phyloP scores from a whole-genome alignment of 495 filamentous ascomycete genomes.

The Penicillium waksmanii region DNA sequence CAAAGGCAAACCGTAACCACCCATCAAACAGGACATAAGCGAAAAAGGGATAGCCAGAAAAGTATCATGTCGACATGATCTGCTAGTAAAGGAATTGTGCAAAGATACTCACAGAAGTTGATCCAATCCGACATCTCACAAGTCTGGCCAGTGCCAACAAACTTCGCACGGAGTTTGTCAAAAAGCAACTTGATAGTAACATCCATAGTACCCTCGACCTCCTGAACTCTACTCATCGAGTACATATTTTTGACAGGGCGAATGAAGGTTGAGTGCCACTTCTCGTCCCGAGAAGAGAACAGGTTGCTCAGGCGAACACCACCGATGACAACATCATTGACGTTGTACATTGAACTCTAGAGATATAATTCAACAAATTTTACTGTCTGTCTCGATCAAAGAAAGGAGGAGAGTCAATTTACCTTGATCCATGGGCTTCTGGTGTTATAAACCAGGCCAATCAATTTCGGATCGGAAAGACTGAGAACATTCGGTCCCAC shows the following conservation, averaged over 20 bases:
- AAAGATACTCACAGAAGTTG: constrained; percentile 19
- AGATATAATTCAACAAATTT: background rate
- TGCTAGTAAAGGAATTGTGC: background rate
- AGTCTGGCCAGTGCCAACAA: constrained; percentile 16
- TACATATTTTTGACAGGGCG: constrained; percentile 31
- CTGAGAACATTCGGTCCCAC: constrained; percentile 43
- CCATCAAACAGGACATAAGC: too few relatives aligned
- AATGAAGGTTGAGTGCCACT: constrained; percentile 35
- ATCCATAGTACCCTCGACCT: constrained; percentile 32
- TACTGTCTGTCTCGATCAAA: too few relatives aligned
- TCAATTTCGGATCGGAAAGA: constrained; percentile 39
- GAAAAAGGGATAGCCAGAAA: background rate
- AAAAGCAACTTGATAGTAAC: constrained; percentile 30
- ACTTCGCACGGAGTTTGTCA: constrained; percentile 27
- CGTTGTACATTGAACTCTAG: constrained; percentile 35
- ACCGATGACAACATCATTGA: constrained; percentile 30
- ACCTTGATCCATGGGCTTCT: constrained; percentile 41
- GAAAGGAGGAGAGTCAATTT: background rate
- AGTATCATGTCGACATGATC: too few relatives aligned
- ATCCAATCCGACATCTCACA: constrained; percentile 31
- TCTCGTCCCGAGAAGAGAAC: constrained; percentile 34
- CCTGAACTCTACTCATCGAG: constrained; percentile 35
- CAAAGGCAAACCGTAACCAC: background rate
- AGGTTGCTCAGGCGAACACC: constrained; percentile 31
- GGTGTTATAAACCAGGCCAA: constrained; percentile 35